phyloP scores from a whole-genome alignment of 257 asterid genomes.

The Avicennia marina region DNA sequence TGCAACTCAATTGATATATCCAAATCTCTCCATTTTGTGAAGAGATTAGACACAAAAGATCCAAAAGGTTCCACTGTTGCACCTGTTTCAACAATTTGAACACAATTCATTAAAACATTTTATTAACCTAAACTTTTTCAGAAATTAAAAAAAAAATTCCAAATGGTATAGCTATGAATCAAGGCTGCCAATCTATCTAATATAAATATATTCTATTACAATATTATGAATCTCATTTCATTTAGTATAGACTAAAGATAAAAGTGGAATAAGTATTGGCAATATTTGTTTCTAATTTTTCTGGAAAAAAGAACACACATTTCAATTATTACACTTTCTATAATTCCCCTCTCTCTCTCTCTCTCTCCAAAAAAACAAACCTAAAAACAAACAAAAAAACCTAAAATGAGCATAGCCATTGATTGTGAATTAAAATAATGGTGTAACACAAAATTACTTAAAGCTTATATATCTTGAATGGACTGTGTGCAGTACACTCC shows the following conservation, averaged over 20 bases:
- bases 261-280: background rate
- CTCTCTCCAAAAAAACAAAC: no score
- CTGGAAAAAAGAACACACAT: no score
- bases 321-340: no score
- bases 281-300: no score
- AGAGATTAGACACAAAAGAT: slow-evolving; percentile 92
- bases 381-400: no score
- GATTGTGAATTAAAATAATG: no score
- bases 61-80: slow-evolving; percentile 97
- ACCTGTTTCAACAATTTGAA: slow-evolving; percentile 54
- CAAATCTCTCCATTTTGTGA: slow-evolving; percentile 94
- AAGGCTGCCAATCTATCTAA: background rate
- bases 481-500: no score
- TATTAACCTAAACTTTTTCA: background rate
- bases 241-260: background rate
- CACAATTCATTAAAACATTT: slow-evolving; percentile 16
- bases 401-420: no score
- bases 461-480: no score
- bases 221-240: background rate
- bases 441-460: no score
- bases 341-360: no score
- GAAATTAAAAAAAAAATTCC: background rate
- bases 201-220: background rate
- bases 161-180: background rate
- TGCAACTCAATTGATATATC: slow-evolving; percentile 80